Evolutionary conservation across 371 early-diverging fungal genomes (phyloP).

Genomic region (Mortierella sp.): DNA sequence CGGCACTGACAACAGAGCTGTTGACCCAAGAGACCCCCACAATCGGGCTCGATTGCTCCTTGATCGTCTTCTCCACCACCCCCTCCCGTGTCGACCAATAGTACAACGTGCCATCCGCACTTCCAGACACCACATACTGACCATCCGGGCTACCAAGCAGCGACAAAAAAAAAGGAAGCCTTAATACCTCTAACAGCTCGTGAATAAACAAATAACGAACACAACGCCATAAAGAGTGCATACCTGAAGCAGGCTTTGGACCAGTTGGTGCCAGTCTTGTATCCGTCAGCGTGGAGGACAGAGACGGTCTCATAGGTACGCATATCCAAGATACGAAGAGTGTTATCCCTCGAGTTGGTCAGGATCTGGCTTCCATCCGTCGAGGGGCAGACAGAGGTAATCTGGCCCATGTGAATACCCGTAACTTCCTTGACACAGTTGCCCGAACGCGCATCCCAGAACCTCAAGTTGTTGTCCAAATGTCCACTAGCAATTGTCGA

Average conservation of each 20-base stretch:
- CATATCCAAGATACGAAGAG: constrained; percentile 86
- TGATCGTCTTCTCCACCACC: constrained; percentile 59
- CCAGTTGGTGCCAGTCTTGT: constrained; percentile 90
- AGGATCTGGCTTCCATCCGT: constrained; percentile 83
- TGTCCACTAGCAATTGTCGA: constrained; percentile 92
- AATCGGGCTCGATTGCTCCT: constrained; percentile 64
- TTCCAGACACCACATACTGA: constrained; percentile 86
- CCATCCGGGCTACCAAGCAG: constrained; percentile 82
- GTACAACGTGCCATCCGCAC: constrained; percentile 62
- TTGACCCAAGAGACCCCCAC: constrained; percentile 80
- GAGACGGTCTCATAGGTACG: constrained; percentile 81
- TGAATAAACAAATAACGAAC: neutral
- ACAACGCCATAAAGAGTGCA: neutral
- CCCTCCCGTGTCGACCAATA: constrained; percentile 62
- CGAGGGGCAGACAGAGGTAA: constrained; percentile 86
- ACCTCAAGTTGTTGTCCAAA: constrained; percentile 89
- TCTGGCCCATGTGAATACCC: constrained; percentile 88
- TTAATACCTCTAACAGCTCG: neutral
- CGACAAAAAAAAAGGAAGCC: neutral
- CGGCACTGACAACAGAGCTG: constrained; percentile 77
- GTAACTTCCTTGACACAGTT: constrained; percentile 86
- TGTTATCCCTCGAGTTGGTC: constrained; percentile 95
- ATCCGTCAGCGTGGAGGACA: constrained; percentile 80
- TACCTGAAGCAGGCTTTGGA: constrained; percentile 87
- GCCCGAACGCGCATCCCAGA: constrained; percentile 93